Evolutionary conservation across 169 alveolate genomes (phyloP), one percentile per base, ranked within the genome.

Genomic region (Cryptosporidium ubiquitum): DNA sequence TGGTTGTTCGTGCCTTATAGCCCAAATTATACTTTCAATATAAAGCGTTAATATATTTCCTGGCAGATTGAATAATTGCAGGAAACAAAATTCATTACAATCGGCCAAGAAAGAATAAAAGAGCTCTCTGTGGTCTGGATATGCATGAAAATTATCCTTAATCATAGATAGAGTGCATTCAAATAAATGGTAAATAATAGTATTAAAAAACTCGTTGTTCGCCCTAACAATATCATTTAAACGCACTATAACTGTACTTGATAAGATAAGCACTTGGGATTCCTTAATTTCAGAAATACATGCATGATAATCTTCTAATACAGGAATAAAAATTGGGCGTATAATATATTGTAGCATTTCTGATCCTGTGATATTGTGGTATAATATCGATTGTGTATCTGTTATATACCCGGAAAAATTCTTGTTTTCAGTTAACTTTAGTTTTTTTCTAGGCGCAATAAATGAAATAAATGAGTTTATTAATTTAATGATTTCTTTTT

Each of bases 1-100:
- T 18, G 98, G 98, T 71, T 95, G 97, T 55, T 94, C 97, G 93
- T 96, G 98, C 47, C 95, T 94, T 42, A 96, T 94, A 0, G 98
- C 98, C 96, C 97, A 96, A 35, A 95, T 93, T 14, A 96, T 93
- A 37, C 97, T 94, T 86, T 94, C 96, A 57, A 96, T 94, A 52
- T 92, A 94, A 6, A 95, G 75, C 44, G 95, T 85, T 84, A 93
- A 91, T 16, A 95, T 93, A 68, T 95, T 96, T 71, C 93, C 85
- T 68, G 96, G 96, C 61, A 96, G 92, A 29, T 92, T 68, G 58
- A 95, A 89, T 37, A 96, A 69, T 58, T 94, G 94, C 42, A 91
- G 93, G 84, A 95, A 95, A 66, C 96, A 93, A 84, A 91, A 93
- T 84, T 93, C 94, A 31, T 94, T 93, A 49, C 95, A 91, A 73